Conservation (phyloP, 345 rosid genomes). For the Clarkia xantiana region DNA sequence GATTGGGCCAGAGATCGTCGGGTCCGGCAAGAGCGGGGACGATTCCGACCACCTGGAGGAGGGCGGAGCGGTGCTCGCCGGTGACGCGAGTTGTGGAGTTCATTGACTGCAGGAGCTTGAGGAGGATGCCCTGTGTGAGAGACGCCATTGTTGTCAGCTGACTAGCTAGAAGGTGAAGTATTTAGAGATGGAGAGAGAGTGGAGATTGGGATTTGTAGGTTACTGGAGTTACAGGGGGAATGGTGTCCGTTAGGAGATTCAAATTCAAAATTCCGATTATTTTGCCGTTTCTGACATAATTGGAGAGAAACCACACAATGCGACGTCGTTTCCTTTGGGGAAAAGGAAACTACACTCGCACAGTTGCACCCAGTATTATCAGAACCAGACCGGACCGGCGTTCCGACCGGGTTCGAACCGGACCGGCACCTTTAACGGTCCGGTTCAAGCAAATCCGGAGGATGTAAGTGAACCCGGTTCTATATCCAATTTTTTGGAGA, state of each 20-base stretch:
- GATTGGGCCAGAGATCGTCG: slow-evolving; percentile 86
- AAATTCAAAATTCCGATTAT: slow-evolving; percentile 28
- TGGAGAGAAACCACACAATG: slow-evolving; percentile 4
- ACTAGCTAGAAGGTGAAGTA: neutral
- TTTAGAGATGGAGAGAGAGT: slow-evolving; percentile 1
- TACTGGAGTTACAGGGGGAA: neutral
- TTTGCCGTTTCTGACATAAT: slow-evolving; percentile 3
- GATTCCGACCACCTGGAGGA: slow-evolving; percentile 76
- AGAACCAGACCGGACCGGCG: no score
- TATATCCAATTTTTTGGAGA: no score
- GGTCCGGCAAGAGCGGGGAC: slow-evolving; percentile 90
- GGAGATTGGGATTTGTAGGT: neutral
- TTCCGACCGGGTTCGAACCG: no score
- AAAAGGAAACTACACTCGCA: no score
- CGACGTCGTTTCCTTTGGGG: no score
- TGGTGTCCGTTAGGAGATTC: slow-evolving; percentile 44
- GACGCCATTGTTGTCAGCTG: slow-evolving; percentile 43
- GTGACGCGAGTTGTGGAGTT: slow-evolving; percentile 62
- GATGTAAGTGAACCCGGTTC: no score
- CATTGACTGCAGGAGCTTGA: slow-evolving; percentile 86
- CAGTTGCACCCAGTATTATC: no score
- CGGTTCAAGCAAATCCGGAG: no score
- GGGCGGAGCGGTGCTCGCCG: slow-evolving; percentile 93
- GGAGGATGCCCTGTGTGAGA: slow-evolving; percentile 67
- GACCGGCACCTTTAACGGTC: no score